phyloP scores from a whole-genome alignment of 78 protist species.

The Planoprotostelium fungivorum region DNA sequence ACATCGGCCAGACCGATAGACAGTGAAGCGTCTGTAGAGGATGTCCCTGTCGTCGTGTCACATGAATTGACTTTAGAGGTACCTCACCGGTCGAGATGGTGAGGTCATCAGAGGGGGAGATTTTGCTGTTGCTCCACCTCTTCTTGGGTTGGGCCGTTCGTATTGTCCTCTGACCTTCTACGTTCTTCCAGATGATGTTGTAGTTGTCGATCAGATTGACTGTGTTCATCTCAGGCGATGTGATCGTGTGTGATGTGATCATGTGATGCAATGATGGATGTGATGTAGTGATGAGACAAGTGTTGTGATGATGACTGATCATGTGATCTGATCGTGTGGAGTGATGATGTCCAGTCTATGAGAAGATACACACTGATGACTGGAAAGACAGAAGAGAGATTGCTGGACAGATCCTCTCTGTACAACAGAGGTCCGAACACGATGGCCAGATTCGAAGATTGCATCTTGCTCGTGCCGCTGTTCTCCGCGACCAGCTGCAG shows the following conservation, averaged over 20 bases:
- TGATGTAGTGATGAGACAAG: too few relatives aligned
- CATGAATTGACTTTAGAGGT: too few relatives aligned
- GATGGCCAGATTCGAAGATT: neutral
- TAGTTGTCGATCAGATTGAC: neutral
- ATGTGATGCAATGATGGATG: too few relatives aligned
- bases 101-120: neutral
- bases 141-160: neutral
- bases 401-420: neutral
- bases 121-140: neutral
- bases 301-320: too few relatives aligned
- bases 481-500: neutral
- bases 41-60: neutral
- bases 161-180: neutral
- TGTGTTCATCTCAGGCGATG: neutral
- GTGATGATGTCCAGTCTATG: neutral
- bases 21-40: slow-evolving; percentile 26
- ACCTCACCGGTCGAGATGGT: neutral
- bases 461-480: neutral
- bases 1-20: slow-evolving; percentile 56
- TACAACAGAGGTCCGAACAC: neutral
- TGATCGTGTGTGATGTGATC: too few relatives aligned
- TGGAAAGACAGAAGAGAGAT: neutral
- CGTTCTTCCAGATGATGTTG: neutral
- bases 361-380: neutral
- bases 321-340: too few relatives aligned